These are phyloP conservation scores for Fusarium sp. DNA, from an alignment of 2,329 filamentous ascomycete genomes.

Conservation along the genomic window DNA sequence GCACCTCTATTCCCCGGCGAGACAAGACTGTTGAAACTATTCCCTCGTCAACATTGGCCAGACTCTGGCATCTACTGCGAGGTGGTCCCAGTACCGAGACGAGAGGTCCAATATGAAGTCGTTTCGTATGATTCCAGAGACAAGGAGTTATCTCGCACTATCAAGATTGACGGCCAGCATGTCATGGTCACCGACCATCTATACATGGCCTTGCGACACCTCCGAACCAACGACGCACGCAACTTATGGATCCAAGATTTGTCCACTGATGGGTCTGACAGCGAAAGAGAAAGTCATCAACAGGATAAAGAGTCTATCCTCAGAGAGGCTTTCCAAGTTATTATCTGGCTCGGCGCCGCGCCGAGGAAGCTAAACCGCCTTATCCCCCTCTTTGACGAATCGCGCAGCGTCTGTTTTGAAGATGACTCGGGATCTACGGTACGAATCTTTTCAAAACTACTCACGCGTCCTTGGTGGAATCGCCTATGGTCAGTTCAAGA, in stretches of 20 bases:
- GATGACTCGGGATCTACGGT: neutral
- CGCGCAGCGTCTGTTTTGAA: neutral
- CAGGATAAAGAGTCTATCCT: neutral
- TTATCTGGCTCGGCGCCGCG: neutral
- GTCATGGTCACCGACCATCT: neutral
- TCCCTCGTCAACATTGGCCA: neutral
- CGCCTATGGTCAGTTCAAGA: neutral
- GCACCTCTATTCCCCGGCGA: neutral
- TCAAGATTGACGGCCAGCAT: neutral
- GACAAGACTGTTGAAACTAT: neutral
- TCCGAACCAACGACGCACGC: neutral
- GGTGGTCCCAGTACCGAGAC: neutral
- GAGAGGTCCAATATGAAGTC: neutral
- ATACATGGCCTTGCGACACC: neutral
- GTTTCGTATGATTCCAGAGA: neutral
- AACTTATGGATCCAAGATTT: neutral
- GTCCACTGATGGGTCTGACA: neutral
- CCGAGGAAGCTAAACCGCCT: neutral
- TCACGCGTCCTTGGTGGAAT: neutral
- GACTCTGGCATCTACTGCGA: neutral
- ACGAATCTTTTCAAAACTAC: neutral
- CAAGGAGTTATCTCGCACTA: neutral
- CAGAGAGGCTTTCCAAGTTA: neutral
- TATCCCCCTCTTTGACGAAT: neutral
- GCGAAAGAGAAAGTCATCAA: accelerated